A percentile compares a stretch with the other conserved stretches of the same genome.
phyloP scores from a whole-genome alignment of 1,139 yeast genomes.

The Yamadazyma mexicana region DNA sequence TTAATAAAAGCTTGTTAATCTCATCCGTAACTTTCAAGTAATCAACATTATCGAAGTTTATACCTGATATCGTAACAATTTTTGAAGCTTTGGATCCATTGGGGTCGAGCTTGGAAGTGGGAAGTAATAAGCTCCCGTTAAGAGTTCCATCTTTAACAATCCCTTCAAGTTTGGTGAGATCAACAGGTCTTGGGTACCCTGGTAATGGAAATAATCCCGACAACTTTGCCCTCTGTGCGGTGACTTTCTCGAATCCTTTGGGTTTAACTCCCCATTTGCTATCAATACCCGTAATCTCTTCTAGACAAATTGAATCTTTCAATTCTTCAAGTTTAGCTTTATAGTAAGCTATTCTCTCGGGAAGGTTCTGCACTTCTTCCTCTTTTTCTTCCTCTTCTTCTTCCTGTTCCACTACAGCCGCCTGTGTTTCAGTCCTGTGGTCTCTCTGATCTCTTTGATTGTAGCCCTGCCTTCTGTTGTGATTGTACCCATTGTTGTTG shows the following conservation, averaged over 20 bases:
- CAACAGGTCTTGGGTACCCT: constrained; percentile 62
- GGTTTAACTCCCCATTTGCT: constrained; percentile 79
- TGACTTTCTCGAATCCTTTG: constrained; percentile 70
- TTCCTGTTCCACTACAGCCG: too few relatives aligned
- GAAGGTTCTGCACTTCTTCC: not conserved
- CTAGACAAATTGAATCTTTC: constrained; percentile 23
- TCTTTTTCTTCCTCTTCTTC: not conserved
- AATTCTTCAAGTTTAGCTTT: constrained; percentile 23
- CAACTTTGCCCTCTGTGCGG: constrained; percentile 78
- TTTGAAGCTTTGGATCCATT: constrained; percentile 51
- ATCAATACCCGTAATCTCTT: constrained; percentile 39
- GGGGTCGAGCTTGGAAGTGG: constrained; percentile 49
- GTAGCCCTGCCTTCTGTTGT: constrained; percentile 3
- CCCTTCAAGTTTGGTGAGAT: constrained; percentile 55
- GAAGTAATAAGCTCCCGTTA: constrained; percentile 39
- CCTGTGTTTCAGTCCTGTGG: not conserved
- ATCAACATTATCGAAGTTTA: constrained; percentile 43
- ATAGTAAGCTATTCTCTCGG: constrained; percentile 20
- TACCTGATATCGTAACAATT: constrained; percentile 48
- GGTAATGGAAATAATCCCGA: constrained; percentile 82
- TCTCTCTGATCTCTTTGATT: not conserved
- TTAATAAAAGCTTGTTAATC: constrained; percentile 41
- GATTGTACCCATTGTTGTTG: constrained; percentile 1
- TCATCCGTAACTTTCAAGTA: constrained; percentile 42
- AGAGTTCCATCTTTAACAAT: constrained; percentile 38